Evolutionary conservation across 768 basidiomycete genomes (phyloP).

Genomic region (Chalciporus sphaerocephalus): DNA sequence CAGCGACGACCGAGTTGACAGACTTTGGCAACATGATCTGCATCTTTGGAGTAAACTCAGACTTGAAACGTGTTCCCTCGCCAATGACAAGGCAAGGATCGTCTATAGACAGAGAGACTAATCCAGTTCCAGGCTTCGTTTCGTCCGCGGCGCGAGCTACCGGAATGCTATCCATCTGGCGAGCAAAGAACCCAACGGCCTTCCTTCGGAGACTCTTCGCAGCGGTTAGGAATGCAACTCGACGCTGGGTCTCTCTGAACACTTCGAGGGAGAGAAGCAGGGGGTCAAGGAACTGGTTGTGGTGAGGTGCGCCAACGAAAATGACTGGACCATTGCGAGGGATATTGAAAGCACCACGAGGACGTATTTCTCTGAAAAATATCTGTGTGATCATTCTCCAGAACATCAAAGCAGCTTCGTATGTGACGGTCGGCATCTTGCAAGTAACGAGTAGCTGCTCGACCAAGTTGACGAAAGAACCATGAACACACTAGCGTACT

Average conservation of each 20-base stretch:
- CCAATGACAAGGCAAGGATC: conserved; percentile 84
- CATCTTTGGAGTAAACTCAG: conserved; percentile 70
- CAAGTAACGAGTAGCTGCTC: conserved; percentile 2
- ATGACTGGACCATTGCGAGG: conserved; percentile 87
- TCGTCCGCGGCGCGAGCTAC: conserved; percentile 88
- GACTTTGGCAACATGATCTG: conserved; percentile 86
- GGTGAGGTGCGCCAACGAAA: conserved; percentile 89
- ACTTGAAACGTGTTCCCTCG: conserved; percentile 70
- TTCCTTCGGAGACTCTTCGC: conserved; percentile 82
- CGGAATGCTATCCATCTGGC: conserved; percentile 87
- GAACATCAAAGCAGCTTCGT: conserved; percentile 77
- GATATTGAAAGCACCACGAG: conserved; percentile 92
- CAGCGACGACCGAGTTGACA: conserved; percentile 70
- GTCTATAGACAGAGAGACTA: conserved; percentile 61
- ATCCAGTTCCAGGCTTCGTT: conserved; percentile 71
- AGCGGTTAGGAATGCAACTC: conserved; percentile 84
- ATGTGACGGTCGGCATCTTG: conserved; percentile 35
- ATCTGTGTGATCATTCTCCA: conserved; percentile 85
- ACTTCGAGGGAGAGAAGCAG: conserved; percentile 81
- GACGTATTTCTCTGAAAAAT: conserved; percentile 95
- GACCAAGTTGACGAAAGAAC: conserved; percentile 5
- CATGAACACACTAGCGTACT: too few species aligned
- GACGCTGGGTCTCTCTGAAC: conserved; percentile 74
- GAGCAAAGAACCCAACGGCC: conserved; percentile 75
- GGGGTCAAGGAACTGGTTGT: conserved; percentile 95